Conservation (phyloP, 345 rosid species). For the Corchorus capsularis region DNA sequence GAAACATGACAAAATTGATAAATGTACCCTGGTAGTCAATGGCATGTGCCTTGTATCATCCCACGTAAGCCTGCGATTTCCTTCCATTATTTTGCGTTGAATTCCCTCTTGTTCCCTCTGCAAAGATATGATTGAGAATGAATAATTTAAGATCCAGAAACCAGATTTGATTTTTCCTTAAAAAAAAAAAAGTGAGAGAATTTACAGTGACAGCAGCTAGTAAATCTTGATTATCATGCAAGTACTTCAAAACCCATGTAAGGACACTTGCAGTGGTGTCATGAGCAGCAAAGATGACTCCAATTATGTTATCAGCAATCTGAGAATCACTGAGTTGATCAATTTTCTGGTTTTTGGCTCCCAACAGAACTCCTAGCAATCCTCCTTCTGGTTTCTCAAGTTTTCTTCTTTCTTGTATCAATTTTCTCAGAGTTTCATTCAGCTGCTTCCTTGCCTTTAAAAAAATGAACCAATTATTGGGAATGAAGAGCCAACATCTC, state of each 20-base stretch:
- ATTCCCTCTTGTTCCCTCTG: conserved; percentile 77
- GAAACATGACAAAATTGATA: conserved; percentile 2
- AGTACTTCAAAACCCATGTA: conserved; percentile 87
- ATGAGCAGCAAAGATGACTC: conserved; percentile 94
- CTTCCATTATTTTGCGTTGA: conserved; percentile 47
- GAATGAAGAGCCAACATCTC: background rate
- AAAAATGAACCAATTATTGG: background rate
- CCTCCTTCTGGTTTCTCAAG: conserved; percentile 53
- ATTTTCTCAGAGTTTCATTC: conserved; percentile 48
- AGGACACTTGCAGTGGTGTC: conserved; percentile 89
- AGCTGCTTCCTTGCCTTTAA: conserved; percentile 74
- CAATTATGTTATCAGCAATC: conserved; percentile 88
- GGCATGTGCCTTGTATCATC: conserved; percentile 90
- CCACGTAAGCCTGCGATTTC: conserved; percentile 71
- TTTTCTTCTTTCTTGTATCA: conserved; percentile 68
- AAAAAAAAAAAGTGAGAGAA: background rate
- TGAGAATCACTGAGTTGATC: conserved; percentile 68
- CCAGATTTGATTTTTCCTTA: background rate
- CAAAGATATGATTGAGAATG: conserved; percentile 7
- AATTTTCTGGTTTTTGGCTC: conserved; percentile 43
- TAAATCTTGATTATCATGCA: conserved; percentile 62
- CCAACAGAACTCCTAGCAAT: conserved; percentile 61
- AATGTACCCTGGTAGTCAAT: conserved; percentile 66
- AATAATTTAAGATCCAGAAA: background rate
- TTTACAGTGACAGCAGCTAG: conserved; percentile 69